A percentile compares a stretch with the other conserved stretches of the same genome.
Conservation (phyloP, 2,329 filamentous ascomycete genomes). For the Trichoderma sp. region DNA sequence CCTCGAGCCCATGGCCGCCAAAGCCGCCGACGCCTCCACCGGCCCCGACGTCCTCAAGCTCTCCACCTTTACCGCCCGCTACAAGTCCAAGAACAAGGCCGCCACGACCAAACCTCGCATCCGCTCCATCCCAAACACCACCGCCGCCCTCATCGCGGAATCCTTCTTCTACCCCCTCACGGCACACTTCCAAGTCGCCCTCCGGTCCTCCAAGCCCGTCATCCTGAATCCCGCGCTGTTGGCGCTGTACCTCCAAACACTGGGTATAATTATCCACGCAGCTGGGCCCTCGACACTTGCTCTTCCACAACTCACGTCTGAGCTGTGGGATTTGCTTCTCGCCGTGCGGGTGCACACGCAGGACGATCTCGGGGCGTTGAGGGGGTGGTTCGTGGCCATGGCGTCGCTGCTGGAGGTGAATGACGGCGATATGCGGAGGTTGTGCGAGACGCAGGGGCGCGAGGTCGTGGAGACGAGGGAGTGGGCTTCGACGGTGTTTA, state of each 20-base stretch:
- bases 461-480: slow-evolving; percentile 84
- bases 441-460: slow-evolving; percentile 74
- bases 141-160: slow-evolving; percentile 73
- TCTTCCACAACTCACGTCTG: slow-evolving; percentile 77
- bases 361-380: slow-evolving; percentile 67
- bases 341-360: slow-evolving; percentile 61
- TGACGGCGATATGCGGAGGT: slow-evolving; percentile 65
- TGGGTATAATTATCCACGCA: slow-evolving; percentile 80
- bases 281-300: slow-evolving; percentile 76
- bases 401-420: slow-evolving; percentile 83
- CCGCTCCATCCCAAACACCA: slow-evolving; percentile 70
- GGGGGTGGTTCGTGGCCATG: slow-evolving; percentile 76
- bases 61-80: slow-evolving; percentile 75
- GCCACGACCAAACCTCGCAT: slow-evolving; percentile 41
- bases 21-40: slow-evolving; percentile 75
- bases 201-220: slow-evolving; percentile 56
- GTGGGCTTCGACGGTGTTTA: slow-evolving; percentile 81
- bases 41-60: slow-evolving; percentile 87
- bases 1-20: slow-evolving; percentile 78
- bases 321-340: slow-evolving; percentile 83
- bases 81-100: slow-evolving; percentile 39
- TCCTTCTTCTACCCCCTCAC: slow-evolving; percentile 87
- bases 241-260: slow-evolving; percentile 79
- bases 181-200: slow-evolving; percentile 72
- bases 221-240: slow-evolving; percentile 76